Evolutionary conservation across 2,329 filamentous ascomycete genomes (phyloP).

Genomic region (Phoma sp.): DNA sequence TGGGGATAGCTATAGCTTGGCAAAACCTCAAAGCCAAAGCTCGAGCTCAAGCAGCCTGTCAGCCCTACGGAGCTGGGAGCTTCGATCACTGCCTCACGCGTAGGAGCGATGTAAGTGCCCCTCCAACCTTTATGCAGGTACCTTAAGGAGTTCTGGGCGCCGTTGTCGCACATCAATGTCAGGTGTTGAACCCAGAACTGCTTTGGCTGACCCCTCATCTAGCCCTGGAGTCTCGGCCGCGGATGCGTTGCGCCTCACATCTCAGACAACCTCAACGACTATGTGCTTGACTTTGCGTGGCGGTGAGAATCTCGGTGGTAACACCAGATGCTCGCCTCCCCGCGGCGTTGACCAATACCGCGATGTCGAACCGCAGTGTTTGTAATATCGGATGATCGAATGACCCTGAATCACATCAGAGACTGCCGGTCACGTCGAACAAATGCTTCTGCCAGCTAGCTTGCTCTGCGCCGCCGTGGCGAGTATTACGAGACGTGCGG

Average conservation of each 20-base stretch:
- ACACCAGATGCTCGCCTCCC: slow-evolving; percentile 33
- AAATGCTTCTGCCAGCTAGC: slow-evolving; percentile 26
- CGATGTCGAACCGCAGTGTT: slow-evolving; percentile 21
- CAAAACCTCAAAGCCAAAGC: neutral
- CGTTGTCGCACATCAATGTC: slow-evolving; percentile 30
- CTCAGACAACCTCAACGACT: slow-evolving; percentile 20
- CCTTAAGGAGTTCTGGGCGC: slow-evolving; percentile 23
- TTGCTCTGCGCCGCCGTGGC: slow-evolving; percentile 12
- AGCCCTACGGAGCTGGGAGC: slow-evolving; percentile 22
- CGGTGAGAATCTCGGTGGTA: slow-evolving; percentile 37
- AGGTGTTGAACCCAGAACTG: slow-evolving; percentile 30
- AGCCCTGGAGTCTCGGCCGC: slow-evolving; percentile 37
- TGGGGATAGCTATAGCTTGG: slow-evolving; percentile 3
- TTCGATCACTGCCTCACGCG: slow-evolving; percentile 12
- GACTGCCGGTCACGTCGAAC: slow-evolving; percentile 21
- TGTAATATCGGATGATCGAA: slow-evolving; percentile 38
- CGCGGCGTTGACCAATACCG: slow-evolving; percentile 23
- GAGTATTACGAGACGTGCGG: slow-evolving; percentile 33
- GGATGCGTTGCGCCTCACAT: slow-evolving; percentile 34
- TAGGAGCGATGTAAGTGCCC: slow-evolving; percentile 1
- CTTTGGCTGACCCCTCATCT: slow-evolving; percentile 25
- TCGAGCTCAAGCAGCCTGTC: slow-evolving; percentile 22
- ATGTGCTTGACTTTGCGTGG: slow-evolving; percentile 28
- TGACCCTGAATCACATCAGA: slow-evolving; percentile 18
- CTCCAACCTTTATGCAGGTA: slow-evolving; percentile 36